Conservation (phyloP, 2,329 filamentous ascomycete genomes). For the Bipolaris gigantea region DNA sequence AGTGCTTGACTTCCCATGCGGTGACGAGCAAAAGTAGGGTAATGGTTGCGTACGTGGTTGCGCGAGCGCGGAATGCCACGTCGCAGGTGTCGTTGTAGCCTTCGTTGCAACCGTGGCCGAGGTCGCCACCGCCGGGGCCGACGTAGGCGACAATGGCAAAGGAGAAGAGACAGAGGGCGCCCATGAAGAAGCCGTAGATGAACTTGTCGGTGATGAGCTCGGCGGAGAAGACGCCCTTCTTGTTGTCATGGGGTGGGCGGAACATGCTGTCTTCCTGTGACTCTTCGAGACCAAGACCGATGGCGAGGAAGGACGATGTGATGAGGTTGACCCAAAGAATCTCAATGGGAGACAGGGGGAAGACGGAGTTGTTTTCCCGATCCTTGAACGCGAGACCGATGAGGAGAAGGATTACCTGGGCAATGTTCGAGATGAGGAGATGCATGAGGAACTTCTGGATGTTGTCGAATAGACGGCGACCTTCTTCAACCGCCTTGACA, state of each 20-base stretch:
- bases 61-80: conserved; percentile 50
- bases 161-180: conserved; percentile 48
- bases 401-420: conserved; percentile 52
- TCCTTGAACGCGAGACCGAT: conserved; percentile 53
- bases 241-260: conserved; percentile 49
- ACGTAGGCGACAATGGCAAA: conserved; percentile 50
- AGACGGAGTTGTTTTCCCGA: conserved; percentile 47
- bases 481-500: conserved; percentile 47
- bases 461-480: conserved; percentile 47
- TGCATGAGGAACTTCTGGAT: conserved; percentile 53
- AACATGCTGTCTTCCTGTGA: conserved; percentile 52
- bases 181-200: conserved; percentile 53
- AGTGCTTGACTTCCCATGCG: conserved; percentile 54
- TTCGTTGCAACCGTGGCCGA: conserved; percentile 51
- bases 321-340: conserved; percentile 55
- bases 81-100: conserved; percentile 48
- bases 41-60: conserved; percentile 51
- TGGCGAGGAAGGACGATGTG: conserved; percentile 52
- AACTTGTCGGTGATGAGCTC: conserved; percentile 54
- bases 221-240: conserved; percentile 49
- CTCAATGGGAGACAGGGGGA: conserved; percentile 52
- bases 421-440: conserved; percentile 53
- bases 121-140: conserved; percentile 47
- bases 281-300: conserved; percentile 52
- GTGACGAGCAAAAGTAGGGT: conserved; percentile 51